A percentile compares a stretch with the other conserved stretches of the same genome.
phyloP scores from a whole-genome alignment of 2,329 filamentous ascomycete genomes.

The Ophiostoma tasmaniense region DNA sequence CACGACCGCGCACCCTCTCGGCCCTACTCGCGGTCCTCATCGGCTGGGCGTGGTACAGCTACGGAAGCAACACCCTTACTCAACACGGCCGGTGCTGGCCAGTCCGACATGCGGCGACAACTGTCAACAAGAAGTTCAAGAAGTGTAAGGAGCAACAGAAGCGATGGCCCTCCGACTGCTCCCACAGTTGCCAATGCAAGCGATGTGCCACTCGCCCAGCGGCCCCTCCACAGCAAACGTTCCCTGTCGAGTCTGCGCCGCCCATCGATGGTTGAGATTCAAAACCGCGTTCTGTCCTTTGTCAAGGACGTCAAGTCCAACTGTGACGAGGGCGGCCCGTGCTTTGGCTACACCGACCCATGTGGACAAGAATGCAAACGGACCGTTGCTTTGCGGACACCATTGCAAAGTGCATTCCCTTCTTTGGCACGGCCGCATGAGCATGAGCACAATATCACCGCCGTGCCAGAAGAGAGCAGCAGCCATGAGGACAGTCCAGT shows the following conservation, averaged over 20 bases:
- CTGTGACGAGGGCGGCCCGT: conserved; percentile 53
- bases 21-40: neutral
- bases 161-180: neutral
- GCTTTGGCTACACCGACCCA: conserved; percentile 56
- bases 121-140: neutral
- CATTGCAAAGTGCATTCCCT: neutral
- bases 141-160: neutral
- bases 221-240: conserved; percentile 15
- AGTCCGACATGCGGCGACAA: neutral
- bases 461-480: neutral
- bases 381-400: conserved; percentile 27
- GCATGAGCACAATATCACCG: neutral
- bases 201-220: neutral
- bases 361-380: conserved; percentile 60
- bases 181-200: neutral
- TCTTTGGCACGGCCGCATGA: neutral
- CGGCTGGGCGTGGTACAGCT: neutral
- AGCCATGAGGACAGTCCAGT: neutral
- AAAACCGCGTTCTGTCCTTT: conserved; percentile 53
- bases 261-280: conserved; percentile 47
- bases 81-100: neutral
- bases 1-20: neutral
- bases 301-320: conserved; percentile 56
- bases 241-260: conserved; percentile 30
- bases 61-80: neutral